Conservation (phyloP, 768 basidiomycete genomes). For the Trametes punicea region DNA sequence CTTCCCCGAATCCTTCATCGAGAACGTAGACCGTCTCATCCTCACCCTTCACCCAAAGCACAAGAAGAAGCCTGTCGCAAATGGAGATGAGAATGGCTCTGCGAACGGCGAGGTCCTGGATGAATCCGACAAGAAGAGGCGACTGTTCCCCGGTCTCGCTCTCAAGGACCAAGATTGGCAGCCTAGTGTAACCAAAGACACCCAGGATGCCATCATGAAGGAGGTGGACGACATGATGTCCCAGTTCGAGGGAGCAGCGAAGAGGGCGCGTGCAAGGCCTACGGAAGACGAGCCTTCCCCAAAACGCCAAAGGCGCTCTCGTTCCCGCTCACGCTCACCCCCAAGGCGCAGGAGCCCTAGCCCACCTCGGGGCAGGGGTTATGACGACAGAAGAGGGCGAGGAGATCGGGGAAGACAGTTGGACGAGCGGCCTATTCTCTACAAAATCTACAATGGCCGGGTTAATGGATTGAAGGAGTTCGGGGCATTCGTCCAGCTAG, state of each 20-base stretch:
- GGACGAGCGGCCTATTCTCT: constrained; percentile 85
- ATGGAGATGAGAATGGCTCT: constrained; percentile 32
- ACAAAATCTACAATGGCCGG: constrained; percentile 91
- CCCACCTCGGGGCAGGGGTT: constrained; percentile 54
- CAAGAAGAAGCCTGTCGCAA: constrained; percentile 53
- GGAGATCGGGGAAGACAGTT: constrained; percentile 39
- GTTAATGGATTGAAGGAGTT: constrained; percentile 90
- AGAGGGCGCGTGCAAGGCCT: constrained; percentile 49
- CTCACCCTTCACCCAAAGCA: constrained; percentile 94
- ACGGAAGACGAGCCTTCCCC: constrained; percentile 38
- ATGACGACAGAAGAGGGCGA: constrained; percentile 40
- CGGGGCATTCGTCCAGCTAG: constrained; percentile 89
- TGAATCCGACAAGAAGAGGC: constrained; percentile 74
- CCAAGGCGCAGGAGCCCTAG: constrained; percentile 50
- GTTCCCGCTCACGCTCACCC: constrained; percentile 40
- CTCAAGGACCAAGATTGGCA: constrained; percentile 71
- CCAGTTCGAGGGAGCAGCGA: constrained; percentile 64
- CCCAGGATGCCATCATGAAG: constrained; percentile 69
- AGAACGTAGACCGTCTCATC: constrained; percentile 92
- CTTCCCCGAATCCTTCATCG: constrained; percentile 87
- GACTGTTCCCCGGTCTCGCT: constrained; percentile 89
- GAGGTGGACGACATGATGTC: constrained; percentile 90
- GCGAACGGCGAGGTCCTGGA: constrained; percentile 31
- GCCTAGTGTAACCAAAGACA: constrained; percentile 49
- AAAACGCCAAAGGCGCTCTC: constrained; percentile 59